Conservation (phyloP, 148 eudicot genomes). For the Silene conica region DNA sequence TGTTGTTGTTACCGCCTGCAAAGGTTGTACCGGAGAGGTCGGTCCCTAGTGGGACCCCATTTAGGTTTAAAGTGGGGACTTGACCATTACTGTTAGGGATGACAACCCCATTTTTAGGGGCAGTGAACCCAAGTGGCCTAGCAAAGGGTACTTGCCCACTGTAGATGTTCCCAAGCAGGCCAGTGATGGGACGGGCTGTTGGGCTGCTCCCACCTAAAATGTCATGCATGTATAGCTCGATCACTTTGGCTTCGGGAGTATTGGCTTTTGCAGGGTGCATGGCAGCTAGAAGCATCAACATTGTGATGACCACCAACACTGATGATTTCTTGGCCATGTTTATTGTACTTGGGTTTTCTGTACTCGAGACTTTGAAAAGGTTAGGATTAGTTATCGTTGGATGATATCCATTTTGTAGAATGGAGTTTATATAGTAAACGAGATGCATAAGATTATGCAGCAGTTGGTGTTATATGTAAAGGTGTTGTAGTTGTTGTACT, state of each 20-base stretch:
- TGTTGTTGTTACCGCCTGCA: constrained; percentile 47
- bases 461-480: no score
- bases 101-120: no score
- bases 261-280: constrained; percentile 31
- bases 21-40: constrained; percentile 77
- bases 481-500: constrained; percentile 44
- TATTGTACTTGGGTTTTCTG: background rate
- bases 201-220: constrained; percentile 87
- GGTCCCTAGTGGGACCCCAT: constrained; percentile 86
- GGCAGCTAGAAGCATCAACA: constrained; percentile 31
- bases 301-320: constrained; percentile 25
- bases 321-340: constrained; percentile 39
- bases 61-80: constrained; percentile 55
- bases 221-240: constrained; percentile 89
- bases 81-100: constrained; percentile 86
- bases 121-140: no score
- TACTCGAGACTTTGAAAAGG: background rate
- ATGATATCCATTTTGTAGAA: constrained; percentile 1
- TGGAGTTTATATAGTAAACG: constrained; percentile 26
- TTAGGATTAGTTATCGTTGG: constrained; percentile 11
- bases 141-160: no score
- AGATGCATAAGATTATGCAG: constrained; percentile 19
- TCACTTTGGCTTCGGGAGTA: constrained; percentile 31
- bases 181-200: constrained; percentile 89
- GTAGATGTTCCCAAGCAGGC: no score